These are phyloP conservation scores for Claviceps pusilla DNA, from an alignment of 2,329 filamentous ascomycete species.

Conservation along the genomic window DNA sequence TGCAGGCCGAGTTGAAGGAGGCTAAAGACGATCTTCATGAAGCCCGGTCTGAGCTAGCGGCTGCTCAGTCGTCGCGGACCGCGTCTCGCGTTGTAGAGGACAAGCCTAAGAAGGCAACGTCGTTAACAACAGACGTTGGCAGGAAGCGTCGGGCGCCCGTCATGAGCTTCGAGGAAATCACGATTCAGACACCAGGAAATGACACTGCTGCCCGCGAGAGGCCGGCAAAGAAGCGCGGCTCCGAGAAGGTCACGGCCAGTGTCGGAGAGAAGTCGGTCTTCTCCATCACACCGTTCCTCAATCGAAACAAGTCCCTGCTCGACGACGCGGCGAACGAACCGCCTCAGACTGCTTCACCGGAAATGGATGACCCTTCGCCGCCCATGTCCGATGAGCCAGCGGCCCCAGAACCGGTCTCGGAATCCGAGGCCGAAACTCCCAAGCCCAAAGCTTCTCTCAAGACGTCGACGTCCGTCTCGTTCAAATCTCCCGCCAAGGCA, in stretches of 20 bases:
- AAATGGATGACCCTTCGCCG: slow-evolving; percentile 18
- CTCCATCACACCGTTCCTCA: slow-evolving; percentile 87
- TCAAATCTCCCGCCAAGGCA: slow-evolving; percentile 4
- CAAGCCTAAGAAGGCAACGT: slow-evolving; percentile 10
- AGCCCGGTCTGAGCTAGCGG: slow-evolving; percentile 9
- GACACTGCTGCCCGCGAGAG: slow-evolving; percentile 26
- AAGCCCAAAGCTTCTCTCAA: slow-evolving; percentile 7
- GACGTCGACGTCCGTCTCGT: slow-evolving; percentile 1
- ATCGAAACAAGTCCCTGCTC: slow-evolving; percentile 46
- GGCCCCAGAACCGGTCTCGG: slow-evolving; percentile 1
- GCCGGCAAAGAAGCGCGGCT: slow-evolving; percentile 39
- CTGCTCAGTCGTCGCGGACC: neutral
- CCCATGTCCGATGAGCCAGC: slow-evolving; percentile 4
- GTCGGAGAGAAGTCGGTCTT: slow-evolving; percentile 81
- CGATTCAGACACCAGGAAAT: slow-evolving; percentile 32
- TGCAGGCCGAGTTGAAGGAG: slow-evolving; percentile 60
- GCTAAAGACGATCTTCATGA: slow-evolving; percentile 28
- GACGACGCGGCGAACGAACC: slow-evolving; percentile 20
- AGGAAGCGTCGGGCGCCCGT: slow-evolving; percentile 34
- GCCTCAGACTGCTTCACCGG: slow-evolving; percentile 9
- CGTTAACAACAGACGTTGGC: slow-evolving; percentile 17
- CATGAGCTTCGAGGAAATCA: slow-evolving; percentile 28
- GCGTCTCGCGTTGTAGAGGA: slow-evolving; percentile 8
- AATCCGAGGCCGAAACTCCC: slow-evolving; percentile 13
- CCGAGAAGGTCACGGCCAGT: slow-evolving; percentile 26